These are phyloP conservation scores for Stachybotrys echinatus DNA, from an alignment of 2,329 filamentous ascomycete species.

Conservation along the genomic window DNA sequence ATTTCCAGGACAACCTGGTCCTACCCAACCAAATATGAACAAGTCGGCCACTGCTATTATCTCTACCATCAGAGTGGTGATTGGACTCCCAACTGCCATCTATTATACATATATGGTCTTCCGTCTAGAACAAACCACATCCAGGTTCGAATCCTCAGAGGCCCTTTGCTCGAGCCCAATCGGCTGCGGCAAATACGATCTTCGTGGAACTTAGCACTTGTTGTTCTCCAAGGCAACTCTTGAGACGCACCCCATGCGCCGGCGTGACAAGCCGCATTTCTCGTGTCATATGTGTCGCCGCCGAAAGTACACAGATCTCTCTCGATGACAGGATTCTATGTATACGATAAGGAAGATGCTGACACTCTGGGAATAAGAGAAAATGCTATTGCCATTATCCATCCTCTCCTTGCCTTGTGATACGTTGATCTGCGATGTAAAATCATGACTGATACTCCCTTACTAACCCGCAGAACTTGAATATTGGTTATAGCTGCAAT, in stretches of 20 bases:
- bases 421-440: background rate
- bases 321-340: background rate
- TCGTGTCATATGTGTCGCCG: constrained; percentile 3
- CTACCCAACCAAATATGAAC: too few species aligned
- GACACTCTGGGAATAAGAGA: background rate
- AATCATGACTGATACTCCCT: background rate
- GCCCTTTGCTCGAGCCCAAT: too few species aligned
- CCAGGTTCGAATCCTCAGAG: background rate
- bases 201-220: background rate
- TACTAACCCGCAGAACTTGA: background rate
- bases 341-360: background rate
- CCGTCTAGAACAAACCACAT: too few species aligned
- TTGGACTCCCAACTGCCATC: too few species aligned
- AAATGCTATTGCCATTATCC: background rate
- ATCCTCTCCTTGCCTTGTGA: background rate
- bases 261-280: constrained; percentile 3
- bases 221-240: background rate
- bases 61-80: too few species aligned
- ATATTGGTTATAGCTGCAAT: background rate
- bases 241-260: background rate
- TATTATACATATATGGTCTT: too few species aligned
- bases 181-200: background rate
- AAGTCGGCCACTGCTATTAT: too few species aligned
- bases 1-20: too few species aligned
- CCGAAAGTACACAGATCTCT: background rate